Conservation (phyloP, 2,329 filamentous ascomycete genomes). For the Botrytis fragariae region DNA sequence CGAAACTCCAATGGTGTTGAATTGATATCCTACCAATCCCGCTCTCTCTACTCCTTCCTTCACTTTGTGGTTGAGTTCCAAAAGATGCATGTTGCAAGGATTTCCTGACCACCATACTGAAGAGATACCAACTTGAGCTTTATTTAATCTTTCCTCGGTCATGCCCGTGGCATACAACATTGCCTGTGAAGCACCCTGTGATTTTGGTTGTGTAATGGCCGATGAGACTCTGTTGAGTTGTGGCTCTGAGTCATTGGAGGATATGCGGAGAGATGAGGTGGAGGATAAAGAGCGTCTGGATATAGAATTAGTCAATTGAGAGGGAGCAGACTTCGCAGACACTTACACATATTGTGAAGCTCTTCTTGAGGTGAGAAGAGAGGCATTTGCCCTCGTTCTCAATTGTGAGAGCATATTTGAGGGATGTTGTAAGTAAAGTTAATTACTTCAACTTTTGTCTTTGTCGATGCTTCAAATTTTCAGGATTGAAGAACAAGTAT, state of each 20-base stretch:
- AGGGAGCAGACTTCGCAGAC: not conserved
- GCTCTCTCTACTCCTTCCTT: conserved; percentile 70
- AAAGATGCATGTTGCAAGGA: conserved; percentile 98
- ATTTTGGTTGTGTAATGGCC: conserved; percentile 92
- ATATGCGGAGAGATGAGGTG: conserved; percentile 30
- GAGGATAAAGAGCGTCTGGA: conserved; percentile 37
- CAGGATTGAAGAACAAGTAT: not conserved
- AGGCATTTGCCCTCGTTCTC: conserved; percentile 34
- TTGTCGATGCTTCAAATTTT: not conserved
- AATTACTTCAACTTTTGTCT: conserved; percentile 9
- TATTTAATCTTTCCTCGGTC: conserved; percentile 82
- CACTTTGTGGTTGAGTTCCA: conserved; percentile 61
- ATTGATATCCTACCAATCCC: conserved; percentile 88
- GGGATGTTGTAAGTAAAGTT: conserved; percentile 17
- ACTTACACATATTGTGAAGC: conserved; percentile 37
- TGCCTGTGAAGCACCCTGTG: conserved; percentile 95
- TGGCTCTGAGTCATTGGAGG: conserved; percentile 35
- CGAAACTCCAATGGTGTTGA: conserved; percentile 98
- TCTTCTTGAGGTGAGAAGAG: conserved; percentile 32
- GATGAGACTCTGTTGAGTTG: conserved; percentile 81
- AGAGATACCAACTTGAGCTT: conserved; percentile 95
- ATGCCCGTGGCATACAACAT: conserved; percentile 98
- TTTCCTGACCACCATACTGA: conserved; percentile 98
- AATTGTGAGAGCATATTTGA: conserved; percentile 34
- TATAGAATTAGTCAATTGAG: conserved; percentile 19